These are phyloP conservation scores for Meyerozyma carpophila DNA, from an alignment of 1,139 yeast genomes.

Conservation along the genomic window DNA sequence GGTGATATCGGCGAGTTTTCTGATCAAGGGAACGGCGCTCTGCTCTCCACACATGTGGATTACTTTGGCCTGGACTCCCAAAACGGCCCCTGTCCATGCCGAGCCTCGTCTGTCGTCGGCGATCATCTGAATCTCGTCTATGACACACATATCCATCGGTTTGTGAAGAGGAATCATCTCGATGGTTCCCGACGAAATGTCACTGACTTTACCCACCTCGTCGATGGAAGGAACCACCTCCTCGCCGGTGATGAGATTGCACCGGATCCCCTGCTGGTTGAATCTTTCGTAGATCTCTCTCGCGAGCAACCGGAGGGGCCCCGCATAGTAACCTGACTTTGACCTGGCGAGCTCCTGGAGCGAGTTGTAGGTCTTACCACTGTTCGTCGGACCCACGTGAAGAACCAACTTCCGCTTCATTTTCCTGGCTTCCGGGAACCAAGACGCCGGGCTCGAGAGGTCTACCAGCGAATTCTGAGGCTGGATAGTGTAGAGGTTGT, in stretches of 20 bases:
- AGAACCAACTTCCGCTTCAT: constrained; percentile 72
- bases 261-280: constrained; percentile 55
- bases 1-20: constrained; percentile 53
- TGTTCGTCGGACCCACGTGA: constrained; percentile 97
- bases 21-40: constrained; percentile 64
- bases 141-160: constrained; percentile 78
- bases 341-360: constrained; percentile 62
- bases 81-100: constrained; percentile 90
- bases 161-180: constrained; percentile 79
- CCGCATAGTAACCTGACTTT: constrained; percentile 87
- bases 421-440: constrained; percentile 86
- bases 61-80: constrained; percentile 84
- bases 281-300: constrained; percentile 86
- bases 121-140: constrained; percentile 97
- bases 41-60: constrained; percentile 93
- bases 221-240: constrained; percentile 74
- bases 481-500: neutral
- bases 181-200: constrained; percentile 80
- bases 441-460: constrained; percentile 68
- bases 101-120: constrained; percentile 76
- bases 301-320: constrained; percentile 86
- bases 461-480: constrained; percentile 28
- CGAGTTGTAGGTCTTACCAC: constrained; percentile 93
- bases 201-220: constrained; percentile 63
- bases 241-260: constrained; percentile 92